Percentiles rank a stretch among this genome's conserved stretches.
Evolutionary conservation across 148 eudicot species (phyloP).

Genomic region (Cornus controversa): DNA sequence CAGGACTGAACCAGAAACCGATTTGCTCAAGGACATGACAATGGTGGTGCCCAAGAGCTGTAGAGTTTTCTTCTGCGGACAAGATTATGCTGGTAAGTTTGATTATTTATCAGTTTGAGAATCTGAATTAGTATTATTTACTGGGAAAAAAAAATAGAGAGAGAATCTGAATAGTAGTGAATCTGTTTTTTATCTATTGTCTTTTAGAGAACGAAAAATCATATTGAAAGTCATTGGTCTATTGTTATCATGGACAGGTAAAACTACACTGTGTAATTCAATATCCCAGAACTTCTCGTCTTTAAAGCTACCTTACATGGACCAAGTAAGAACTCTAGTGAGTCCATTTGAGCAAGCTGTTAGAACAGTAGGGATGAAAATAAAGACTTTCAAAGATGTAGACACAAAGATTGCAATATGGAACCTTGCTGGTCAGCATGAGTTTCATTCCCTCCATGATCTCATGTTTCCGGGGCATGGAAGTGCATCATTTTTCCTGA

Average conservation of each 20-base stretch:
- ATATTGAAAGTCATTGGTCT: background rate
- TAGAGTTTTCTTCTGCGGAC: constrained; percentile 85
- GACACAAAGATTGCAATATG: constrained; percentile 79
- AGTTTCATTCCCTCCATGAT: constrained; percentile 69
- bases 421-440: constrained; percentile 86
- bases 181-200: background rate
- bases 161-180: background rate
- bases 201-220: background rate
- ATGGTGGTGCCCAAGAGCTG: constrained; percentile 76
- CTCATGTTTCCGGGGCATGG: constrained; percentile 97
- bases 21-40: constrained; percentile 74
- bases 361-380: constrained; percentile 57
- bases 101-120: background rate
- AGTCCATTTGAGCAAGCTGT: constrained; percentile 90
- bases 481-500: constrained; percentile 74
- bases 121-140: background rate
- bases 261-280: constrained; percentile 69
- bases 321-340: constrained; percentile 72
- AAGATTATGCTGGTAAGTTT: constrained; percentile 71
- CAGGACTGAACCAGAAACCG: constrained; percentile 51
- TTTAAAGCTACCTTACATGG: constrained; percentile 62
- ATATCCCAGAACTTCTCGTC: constrained; percentile 61
- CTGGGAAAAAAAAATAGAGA: too few species aligned
- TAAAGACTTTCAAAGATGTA: constrained; percentile 65
- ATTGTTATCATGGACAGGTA: constrained; percentile 49